Conservation (phyloP, 352 stramenopile genomes). For the Pythium volutum region DNA sequence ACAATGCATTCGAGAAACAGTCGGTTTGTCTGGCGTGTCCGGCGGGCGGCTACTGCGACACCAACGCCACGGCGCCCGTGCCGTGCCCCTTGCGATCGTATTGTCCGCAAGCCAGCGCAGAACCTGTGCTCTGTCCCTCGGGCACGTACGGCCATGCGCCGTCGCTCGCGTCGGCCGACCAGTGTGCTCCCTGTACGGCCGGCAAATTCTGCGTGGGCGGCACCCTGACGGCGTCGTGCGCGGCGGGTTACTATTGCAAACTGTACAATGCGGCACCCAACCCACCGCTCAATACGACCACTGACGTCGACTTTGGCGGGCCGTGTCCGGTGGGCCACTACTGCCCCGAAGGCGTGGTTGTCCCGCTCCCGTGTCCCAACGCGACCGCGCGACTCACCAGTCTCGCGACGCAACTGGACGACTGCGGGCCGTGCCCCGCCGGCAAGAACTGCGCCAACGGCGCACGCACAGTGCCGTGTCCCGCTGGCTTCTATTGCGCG, state of each 20-base stretch:
- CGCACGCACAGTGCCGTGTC: constrained; percentile 57
- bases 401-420: constrained; percentile 44
- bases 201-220: constrained; percentile 81
- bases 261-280: constrained; percentile 58
- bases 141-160: constrained; percentile 71
- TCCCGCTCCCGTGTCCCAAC: constrained; percentile 66
- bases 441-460: constrained; percentile 85
- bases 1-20: constrained; percentile 54
- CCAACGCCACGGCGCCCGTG: constrained; percentile 44
- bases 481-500: constrained; percentile 55
- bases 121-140: constrained; percentile 63
- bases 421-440: constrained; percentile 75
- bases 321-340: constrained; percentile 76
- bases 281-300: constrained; percentile 20
- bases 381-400: constrained; percentile 51
- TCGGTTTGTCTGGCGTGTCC: constrained; percentile 47
- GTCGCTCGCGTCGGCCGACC: constrained; percentile 35
- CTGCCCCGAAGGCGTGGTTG: constrained; percentile 63
- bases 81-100: constrained; percentile 69
- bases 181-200: constrained; percentile 67
- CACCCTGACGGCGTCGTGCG: constrained; percentile 64
- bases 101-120: constrained; percentile 46
- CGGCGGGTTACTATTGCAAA: constrained; percentile 85
- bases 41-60: constrained; percentile 64
- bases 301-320: constrained; percentile 48